These are phyloP conservation scores for Epichloe baconii DNA, from an alignment of 2,329 filamentous ascomycete genomes.

Conservation along the genomic window DNA sequence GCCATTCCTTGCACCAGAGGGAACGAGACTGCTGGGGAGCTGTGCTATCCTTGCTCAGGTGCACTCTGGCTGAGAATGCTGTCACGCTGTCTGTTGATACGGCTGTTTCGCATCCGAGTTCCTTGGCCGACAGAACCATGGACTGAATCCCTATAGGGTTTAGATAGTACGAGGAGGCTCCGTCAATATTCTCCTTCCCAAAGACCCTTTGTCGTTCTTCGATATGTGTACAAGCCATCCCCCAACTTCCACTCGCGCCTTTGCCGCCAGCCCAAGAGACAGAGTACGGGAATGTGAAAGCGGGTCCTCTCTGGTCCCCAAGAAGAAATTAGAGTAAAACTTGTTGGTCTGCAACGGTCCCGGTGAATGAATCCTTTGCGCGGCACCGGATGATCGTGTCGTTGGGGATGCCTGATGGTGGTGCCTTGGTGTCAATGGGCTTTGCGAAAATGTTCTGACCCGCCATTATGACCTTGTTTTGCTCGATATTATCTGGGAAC, in stretches of 20 bases:
- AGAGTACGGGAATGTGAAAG: constrained; percentile 66
- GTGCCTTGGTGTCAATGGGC: constrained; percentile 40
- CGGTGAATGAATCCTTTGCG: constrained; percentile 32
- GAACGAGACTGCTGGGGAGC: constrained; percentile 55
- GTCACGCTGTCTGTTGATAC: constrained; percentile 41
- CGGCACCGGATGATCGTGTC: constrained; percentile 45
- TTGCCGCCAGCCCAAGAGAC: constrained; percentile 53
- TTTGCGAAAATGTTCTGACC: constrained; percentile 39
- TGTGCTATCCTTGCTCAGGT: constrained; percentile 43
- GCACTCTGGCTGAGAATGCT: constrained; percentile 51
- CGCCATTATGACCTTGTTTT: constrained; percentile 11
- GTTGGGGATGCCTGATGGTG: constrained; percentile 33
- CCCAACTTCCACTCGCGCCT: constrained; percentile 55
- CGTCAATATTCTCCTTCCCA: constrained; percentile 42
- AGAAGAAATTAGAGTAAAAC: constrained; percentile 69
- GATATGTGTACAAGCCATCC: constrained; percentile 63
- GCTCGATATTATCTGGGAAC: neutral
- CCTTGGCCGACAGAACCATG: constrained; percentile 63
- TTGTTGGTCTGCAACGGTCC: constrained; percentile 60
- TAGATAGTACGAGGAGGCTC: constrained; percentile 58
- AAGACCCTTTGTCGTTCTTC: constrained; percentile 55
- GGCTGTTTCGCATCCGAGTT: constrained; percentile 49
- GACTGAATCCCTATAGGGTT: constrained; percentile 76
- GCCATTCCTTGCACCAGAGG: constrained; percentile 83
- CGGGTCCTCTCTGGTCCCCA: constrained; percentile 55